Base-by-base conservation (phyloP, 2,329 filamentous ascomycete genomes). In the Cladophialophora carrionii region DNA sequence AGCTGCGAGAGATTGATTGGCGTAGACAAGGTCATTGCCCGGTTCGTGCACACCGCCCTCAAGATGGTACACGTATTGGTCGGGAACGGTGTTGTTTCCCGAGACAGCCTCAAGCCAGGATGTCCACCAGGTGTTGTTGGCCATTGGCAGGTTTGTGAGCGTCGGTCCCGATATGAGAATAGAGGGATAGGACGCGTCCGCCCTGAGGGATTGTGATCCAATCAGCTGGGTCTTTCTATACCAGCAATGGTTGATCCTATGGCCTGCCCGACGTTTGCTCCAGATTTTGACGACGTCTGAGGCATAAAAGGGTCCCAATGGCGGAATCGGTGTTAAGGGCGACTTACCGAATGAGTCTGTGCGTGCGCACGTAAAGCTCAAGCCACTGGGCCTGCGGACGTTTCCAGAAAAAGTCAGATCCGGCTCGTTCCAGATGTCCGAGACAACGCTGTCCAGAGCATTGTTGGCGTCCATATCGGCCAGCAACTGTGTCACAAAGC, bases 11-110 rank as follows among this genome's bases (percentile, higher is more conserved):
- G 32, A 34, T 34, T 34, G 32, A 10, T 48, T 48, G 17, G 43
- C 7, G 43, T 48, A n/a, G 43, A 22, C 17, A n/a, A 48, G 17
- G 43, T 22, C 17, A 48, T 22, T 48, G 43, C 43, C 22, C 7
- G 43, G 22, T 48, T 22, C 17, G 17, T n/a, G 43, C 7, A 48
- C 43, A n/a, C 43, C 22, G 43, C 22, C 43, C 43, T 48, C 43
- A n/a, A 48, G 22, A 22, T 48, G 43, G 43, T 48, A 48, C 17
- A 22, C 43, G 43, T 48, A 48, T 14, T 48, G 43, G 43, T 48
- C 43, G 43, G 43, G 43, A 10, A 48, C 22, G 43, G 43, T 48
- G 43, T 48, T 48, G 43, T 48, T 48, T n/a, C 43, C 43, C n/a
- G 17, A n/a, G 43, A 48, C 43, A 5, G 17, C 17, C 43, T n/a